phyloP scores from a whole-genome alignment of 495 filamentous ascomycete genomes.

The Cairneyella variabilis region DNA sequence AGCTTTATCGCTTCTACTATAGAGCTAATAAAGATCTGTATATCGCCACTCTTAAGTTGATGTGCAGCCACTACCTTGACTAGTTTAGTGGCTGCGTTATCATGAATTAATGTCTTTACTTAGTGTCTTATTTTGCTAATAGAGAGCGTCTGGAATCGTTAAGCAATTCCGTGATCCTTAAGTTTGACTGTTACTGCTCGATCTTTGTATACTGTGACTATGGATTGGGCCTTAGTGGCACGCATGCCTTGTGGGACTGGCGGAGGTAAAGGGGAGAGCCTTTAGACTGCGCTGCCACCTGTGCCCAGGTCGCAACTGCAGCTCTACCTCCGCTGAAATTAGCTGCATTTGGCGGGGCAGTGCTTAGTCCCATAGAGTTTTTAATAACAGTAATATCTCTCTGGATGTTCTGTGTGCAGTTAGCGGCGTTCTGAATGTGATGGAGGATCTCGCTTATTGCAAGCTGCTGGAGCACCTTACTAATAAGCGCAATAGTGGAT shows the following conservation, averaged over 20 bases:
- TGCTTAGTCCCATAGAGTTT: conserved; percentile 6
- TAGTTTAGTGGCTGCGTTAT: conserved; percentile 5
- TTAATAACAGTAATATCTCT: conserved; percentile 9
- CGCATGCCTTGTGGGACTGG: conserved; percentile 1
- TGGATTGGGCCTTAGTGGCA: conserved; percentile 5
- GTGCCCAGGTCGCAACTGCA: neutral
- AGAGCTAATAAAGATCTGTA: conserved; percentile 12
- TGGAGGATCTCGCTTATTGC: conserved; percentile 10
- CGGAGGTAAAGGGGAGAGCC: conserved; percentile 2
- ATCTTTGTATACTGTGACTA: conserved; percentile 12
- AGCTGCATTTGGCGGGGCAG: neutral
- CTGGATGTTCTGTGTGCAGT: conserved; percentile 10
- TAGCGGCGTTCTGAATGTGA: conserved; percentile 6
- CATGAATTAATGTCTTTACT: conserved; percentile 7
- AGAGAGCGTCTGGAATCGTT: conserved; percentile 1
- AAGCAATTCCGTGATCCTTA: conserved; percentile 4
- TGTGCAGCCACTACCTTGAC: conserved; percentile 11
- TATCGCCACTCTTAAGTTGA: conserved; percentile 16
- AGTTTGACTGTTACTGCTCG: conserved; percentile 8
- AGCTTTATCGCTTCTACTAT: conserved; percentile 8
- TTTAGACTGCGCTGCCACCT: conserved; percentile 5
- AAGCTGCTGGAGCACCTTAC: conserved; percentile 7
- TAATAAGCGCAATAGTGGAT: conserved; percentile 7
- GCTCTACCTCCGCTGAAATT: conserved; percentile 9
- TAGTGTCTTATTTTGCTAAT: neutral